Evolutionary conservation across 1,284 basidiomycete genomes (phyloP).

Genomic region (Boletus holoroseus): DNA sequence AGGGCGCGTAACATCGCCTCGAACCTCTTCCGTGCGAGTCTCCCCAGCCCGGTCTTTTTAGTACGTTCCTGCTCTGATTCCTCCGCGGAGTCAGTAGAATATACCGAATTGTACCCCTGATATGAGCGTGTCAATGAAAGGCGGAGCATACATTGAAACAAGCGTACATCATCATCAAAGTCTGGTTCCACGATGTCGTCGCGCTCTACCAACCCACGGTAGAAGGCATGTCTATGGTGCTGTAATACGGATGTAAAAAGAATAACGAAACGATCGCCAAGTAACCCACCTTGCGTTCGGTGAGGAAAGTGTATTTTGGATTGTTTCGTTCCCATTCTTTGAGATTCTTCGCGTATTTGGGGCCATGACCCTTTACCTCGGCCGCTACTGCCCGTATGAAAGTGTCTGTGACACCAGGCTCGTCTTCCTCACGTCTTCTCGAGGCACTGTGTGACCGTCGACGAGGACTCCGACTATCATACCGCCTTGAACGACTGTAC

Average conservation of each 20-base stretch:
- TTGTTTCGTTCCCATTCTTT: constrained; percentile 76
- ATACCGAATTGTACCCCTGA: constrained; percentile 86
- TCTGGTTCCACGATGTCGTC: constrained; percentile 54
- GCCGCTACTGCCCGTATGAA: constrained; percentile 83
- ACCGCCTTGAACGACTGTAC: constrained; percentile 32
- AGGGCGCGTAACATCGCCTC: constrained; percentile 86
- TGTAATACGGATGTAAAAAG: constrained; percentile 33
- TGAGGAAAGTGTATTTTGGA: constrained; percentile 77
- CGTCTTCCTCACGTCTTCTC: constrained; percentile 35
- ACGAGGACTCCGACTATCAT: constrained; percentile 41
- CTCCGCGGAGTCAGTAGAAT: constrained; percentile 93
- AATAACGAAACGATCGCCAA: not conserved
- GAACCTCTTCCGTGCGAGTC: constrained; percentile 74
- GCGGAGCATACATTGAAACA: not conserved
- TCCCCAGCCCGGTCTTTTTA: constrained; percentile 71
- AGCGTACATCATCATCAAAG: constrained; percentile 79
- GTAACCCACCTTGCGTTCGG: constrained; percentile 56
- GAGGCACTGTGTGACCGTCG: constrained; percentile 37
- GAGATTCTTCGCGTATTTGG: constrained; percentile 70
- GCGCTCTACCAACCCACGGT: constrained; percentile 68
- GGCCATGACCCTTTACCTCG: constrained; percentile 78
- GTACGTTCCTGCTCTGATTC: constrained; percentile 82
- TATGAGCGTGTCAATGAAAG: constrained; percentile 3
- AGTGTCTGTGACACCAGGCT: constrained; percentile 68
- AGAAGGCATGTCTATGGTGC: constrained; percentile 80